phyloP scores from a whole-genome alignment of 371 early-diverging fungal species.

The Lichtheimia hyalospora region DNA sequence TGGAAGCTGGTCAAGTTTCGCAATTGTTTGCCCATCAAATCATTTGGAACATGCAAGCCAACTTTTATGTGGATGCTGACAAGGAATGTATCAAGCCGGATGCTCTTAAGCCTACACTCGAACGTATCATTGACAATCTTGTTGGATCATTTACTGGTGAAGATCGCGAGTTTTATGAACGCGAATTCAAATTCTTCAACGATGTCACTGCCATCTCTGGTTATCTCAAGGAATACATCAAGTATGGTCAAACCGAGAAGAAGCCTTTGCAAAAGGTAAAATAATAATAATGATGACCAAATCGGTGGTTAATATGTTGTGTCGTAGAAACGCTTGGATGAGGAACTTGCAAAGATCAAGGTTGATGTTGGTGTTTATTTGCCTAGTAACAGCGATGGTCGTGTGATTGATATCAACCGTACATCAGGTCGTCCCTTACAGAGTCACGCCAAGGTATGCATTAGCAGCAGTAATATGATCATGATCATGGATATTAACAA shows the following conservation, averaged over 20 bases:
- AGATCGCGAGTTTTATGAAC: conserved; percentile 88
- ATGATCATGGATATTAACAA: background rate
- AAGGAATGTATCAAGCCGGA: conserved; percentile 77
- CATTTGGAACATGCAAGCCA: conserved; percentile 99
- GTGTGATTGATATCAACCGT: conserved; percentile 94
- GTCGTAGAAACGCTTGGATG: conserved; percentile 74
- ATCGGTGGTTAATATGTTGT: background rate
- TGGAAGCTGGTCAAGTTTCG: conserved; percentile 88
- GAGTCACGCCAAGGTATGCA: conserved; percentile 91
- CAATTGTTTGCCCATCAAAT: conserved; percentile 99
- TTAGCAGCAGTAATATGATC: background rate
- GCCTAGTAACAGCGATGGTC: conserved; percentile 97
- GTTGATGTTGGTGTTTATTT: conserved; percentile 98
- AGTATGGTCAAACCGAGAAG: conserved; percentile 92
- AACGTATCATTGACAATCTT: conserved; percentile 82
- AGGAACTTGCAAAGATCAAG: conserved; percentile 92
- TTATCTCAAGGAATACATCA: conserved; percentile 93
- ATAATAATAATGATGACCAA: background rate
- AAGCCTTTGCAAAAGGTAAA: conserved; percentile 69
- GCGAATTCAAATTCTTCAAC: conserved; percentile 94
- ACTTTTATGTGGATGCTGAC: conserved; percentile 84
- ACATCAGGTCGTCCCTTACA: conserved; percentile 96
- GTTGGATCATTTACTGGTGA: conserved; percentile 76
- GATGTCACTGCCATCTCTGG: conserved; percentile 97
- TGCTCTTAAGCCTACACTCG: conserved; percentile 84